Base-by-base conservation (phyloP, 192 early-diverging fungal genomes). In the Obelidium mucronatum region DNA sequence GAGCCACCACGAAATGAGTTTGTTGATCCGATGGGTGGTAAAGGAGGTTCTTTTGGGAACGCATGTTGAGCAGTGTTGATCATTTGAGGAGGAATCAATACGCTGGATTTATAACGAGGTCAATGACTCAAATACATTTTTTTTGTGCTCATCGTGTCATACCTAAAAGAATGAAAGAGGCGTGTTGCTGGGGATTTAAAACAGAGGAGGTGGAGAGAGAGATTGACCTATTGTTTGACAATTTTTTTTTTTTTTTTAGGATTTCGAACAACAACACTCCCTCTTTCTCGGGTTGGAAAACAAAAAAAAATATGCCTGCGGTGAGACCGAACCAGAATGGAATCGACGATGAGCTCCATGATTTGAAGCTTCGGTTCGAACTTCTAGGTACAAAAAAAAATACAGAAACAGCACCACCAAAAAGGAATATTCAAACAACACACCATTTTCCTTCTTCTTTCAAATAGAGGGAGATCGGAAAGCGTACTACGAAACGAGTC, bases 261-360 rank as follows among this genome's bases (percentile, higher is more conserved):
- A 6, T 15, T 15, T 48, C 19, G 8, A 6, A 6, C 19, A 0
- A 6, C 17, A 11, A 5, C 42, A 44, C 42, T 44, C 17, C 42
- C 5, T 5, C 17, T 44, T 17, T 44, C 42, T 17, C 42, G 5
- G 6, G 17, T 11, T 17, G 6, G 6, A 5, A 11, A 11, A 5
- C 42, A 5, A 11, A 5, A 44, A 44, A 11, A 54, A 34, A 58
- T 3, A 74, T 74, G 72, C 72, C 72, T 28, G 72, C 75, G 67
- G 60, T 83, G 73, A 70, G 82, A 82, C 67, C 79, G 77, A 75
- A 44, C 77, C 69, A 58, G 37, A 56, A 54, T 51, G 54, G 69
- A n/a, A 79, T 85, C 1, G 89, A 90, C 58, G 86, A 90, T 62
- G 89, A 90, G 76, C 82, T 90, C 28, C 88, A 87, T 70, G 89